Evolutionary conservation across 2,329 filamentous ascomycete species (phyloP).

Genomic region (Salinomyces thailandicus): DNA sequence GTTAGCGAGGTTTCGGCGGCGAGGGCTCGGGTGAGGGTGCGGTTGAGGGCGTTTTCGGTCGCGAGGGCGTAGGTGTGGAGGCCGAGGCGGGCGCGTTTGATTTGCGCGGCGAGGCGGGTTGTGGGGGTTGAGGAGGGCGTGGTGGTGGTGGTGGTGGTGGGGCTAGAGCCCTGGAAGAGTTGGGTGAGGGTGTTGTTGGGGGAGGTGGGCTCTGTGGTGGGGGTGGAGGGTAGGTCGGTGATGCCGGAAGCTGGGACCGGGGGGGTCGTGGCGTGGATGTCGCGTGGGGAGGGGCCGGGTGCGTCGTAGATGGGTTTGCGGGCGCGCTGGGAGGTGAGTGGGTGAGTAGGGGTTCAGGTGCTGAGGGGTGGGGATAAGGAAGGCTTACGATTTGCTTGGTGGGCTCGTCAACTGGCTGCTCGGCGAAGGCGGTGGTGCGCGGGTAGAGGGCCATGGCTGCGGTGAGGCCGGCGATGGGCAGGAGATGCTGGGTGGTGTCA

Average conservation of each 20-base stretch:
- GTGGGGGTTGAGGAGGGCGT: constrained; percentile 65
- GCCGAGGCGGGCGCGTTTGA: constrained; percentile 68
- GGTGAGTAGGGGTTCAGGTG: neutral
- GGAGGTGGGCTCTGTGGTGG: constrained; percentile 34
- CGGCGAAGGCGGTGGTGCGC: constrained; percentile 38
- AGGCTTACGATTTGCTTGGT: constrained; percentile 19
- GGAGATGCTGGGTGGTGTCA: constrained; percentile 34
- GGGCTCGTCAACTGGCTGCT: constrained; percentile 29
- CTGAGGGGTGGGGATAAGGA: neutral
- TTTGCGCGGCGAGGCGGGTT: constrained; percentile 74
- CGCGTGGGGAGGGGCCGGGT: constrained; percentile 28
- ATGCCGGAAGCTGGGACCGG: constrained; percentile 27
- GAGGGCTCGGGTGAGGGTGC: constrained; percentile 68
- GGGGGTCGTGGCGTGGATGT: constrained; percentile 29
- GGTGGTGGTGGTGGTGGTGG: constrained; percentile 80
- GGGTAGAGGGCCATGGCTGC: constrained; percentile 39
- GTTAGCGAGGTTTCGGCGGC: constrained; percentile 83
- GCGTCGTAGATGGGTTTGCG: constrained; percentile 70
- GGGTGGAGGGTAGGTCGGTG: constrained; percentile 22
- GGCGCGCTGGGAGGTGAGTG: constrained; percentile 19
- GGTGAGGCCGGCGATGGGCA: constrained; percentile 38
- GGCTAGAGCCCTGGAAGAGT: constrained; percentile 40
- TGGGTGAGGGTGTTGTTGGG: too few relatives aligned
- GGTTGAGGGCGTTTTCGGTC: constrained; percentile 75
- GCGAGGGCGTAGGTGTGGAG: constrained; percentile 64